These are phyloP conservation scores for Pythium aristosporum DNA, from an alignment of 352 stramenopile genomes.

Conservation along the genomic window DNA sequence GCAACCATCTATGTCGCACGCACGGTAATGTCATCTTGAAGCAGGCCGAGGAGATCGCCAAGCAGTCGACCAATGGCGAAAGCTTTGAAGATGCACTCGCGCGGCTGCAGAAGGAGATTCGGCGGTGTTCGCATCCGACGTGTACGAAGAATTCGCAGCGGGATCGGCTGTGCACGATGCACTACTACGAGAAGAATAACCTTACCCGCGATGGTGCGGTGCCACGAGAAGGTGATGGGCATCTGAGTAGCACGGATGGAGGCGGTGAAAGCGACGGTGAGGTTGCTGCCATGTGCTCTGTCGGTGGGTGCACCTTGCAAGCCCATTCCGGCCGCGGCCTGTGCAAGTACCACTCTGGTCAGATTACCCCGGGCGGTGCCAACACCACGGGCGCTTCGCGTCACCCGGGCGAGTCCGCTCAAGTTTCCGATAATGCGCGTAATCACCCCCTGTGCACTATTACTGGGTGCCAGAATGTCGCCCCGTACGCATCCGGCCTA, in stretches of 20 bases:
- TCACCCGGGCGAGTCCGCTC: not conserved
- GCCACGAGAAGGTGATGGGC: conserved; percentile 3
- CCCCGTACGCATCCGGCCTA: conserved; percentile 44
- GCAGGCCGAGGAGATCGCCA: conserved; percentile 68
- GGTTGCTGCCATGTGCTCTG: conserved; percentile 18
- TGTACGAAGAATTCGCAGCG: conserved; percentile 88
- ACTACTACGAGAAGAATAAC: conserved; percentile 79
- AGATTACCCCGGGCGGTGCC: conserved; percentile 8
- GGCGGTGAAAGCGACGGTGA: conserved; percentile 23
- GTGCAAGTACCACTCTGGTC: conserved; percentile 38
- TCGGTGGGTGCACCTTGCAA: conserved; percentile 28
- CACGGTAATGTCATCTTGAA: conserved; percentile 79
- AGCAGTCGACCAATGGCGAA: conserved; percentile 41
- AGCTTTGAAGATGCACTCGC: conserved; percentile 70
- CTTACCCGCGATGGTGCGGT: conserved; percentile 31
- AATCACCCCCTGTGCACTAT: conserved; percentile 24
- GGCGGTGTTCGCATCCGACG: conserved; percentile 68
- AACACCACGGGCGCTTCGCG: not conserved
- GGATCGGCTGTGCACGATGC: conserved; percentile 79
- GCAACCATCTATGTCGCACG: conserved; percentile 82
- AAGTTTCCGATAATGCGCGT: conserved; percentile 11
- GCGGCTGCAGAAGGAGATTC: conserved; percentile 74
- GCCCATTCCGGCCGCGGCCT: conserved; percentile 17
- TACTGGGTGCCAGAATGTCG: conserved; percentile 40
- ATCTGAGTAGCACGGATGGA: conserved; percentile 22